Conservation (phyloP, 2,329 filamentous ascomycete species). For the Verticillium albo-atrum region DNA sequence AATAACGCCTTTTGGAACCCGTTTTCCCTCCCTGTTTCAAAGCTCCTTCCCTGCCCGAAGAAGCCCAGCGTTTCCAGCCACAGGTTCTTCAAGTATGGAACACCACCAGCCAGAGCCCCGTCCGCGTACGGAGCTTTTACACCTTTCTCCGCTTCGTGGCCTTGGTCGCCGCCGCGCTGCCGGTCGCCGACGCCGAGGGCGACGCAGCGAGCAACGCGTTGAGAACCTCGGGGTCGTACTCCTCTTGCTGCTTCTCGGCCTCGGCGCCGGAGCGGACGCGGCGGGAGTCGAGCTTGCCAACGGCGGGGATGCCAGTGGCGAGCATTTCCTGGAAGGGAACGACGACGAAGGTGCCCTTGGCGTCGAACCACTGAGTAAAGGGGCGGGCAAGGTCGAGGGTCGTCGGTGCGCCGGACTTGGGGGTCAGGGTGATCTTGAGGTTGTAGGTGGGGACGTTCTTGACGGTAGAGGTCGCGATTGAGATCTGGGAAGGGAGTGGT, state of each 20-base stretch:
- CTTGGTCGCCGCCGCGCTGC: constrained; percentile 28
- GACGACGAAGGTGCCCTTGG: constrained; percentile 64
- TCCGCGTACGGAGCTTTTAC: constrained; percentile 12
- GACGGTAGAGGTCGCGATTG: constrained; percentile 65
- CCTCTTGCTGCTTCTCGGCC: constrained; percentile 22
- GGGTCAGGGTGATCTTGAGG: constrained; percentile 57
- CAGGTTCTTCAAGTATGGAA: not conserved
- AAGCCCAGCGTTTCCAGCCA: not conserved
- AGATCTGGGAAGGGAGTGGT: constrained; percentile 48
- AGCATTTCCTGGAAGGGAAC: constrained; percentile 76
- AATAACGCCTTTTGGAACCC: not conserved
- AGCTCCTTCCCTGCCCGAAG: not conserved
- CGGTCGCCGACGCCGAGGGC: constrained; percentile 20
- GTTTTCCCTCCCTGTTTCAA: not conserved
- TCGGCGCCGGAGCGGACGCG: constrained; percentile 34
- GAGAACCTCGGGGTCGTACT: constrained; percentile 42
- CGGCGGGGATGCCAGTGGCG: constrained; percentile 59
- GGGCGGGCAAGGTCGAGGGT: constrained; percentile 54
- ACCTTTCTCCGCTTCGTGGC: constrained; percentile 44
- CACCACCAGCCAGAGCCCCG: not conserved
- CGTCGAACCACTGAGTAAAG: constrained; percentile 76
- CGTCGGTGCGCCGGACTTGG: constrained; percentile 31
- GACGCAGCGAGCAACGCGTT: constrained; percentile 38
- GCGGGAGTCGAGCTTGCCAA: constrained; percentile 63
- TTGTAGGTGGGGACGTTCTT: constrained; percentile 83